These are phyloP conservation scores for Furcasterigmium sp. DNA, from an alignment of 2,329 filamentous ascomycete genomes.

Conservation along the genomic window DNA sequence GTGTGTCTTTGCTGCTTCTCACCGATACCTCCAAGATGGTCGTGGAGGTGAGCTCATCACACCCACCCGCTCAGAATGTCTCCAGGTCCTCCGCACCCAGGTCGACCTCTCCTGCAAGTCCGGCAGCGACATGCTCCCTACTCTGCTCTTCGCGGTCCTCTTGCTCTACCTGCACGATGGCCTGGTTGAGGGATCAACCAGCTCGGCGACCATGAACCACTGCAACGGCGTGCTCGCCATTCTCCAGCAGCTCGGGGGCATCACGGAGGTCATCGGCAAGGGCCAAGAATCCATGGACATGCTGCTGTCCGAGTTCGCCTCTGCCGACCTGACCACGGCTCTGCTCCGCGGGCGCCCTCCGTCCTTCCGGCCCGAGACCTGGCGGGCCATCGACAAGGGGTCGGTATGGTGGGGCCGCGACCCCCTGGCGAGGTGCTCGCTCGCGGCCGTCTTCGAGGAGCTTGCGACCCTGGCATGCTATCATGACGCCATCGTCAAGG, in stretches of 20 bases:
- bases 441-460: conserved; percentile 26
- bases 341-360: conserved; percentile 30
- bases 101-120: conserved; percentile 23
- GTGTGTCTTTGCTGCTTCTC: conserved; percentile 24
- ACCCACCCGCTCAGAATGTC: conserved; percentile 21
- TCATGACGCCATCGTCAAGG: conserved; percentile 12
- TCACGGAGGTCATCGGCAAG: conserved; percentile 15
- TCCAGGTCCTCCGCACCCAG: conserved; percentile 24
- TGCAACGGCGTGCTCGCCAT: conserved; percentile 29
- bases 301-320: conserved; percentile 36
- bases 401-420: conserved; percentile 37
- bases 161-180: conserved; percentile 36
- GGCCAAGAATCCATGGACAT: conserved; percentile 25
- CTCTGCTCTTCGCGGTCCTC: conserved; percentile 31
- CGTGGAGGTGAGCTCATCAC: conserved; percentile 16
- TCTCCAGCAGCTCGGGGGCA: conserved; percentile 22
- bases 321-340: conserved; percentile 35
- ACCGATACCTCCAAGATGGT: conserved; percentile 23
- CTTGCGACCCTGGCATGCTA: conserved; percentile 23
- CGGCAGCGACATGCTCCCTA: conserved; percentile 23
- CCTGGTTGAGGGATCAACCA: conserved; percentile 24
- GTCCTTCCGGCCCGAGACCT: conserved; percentile 28
- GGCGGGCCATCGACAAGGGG: conserved; percentile 30
- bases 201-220: conserved; percentile 17
- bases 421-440: conserved; percentile 24